Percentiles rank a stretch among this genome's conserved stretches.
These are phyloP conservation scores for Pueraria montana DNA, from an alignment of 306 rosid species.

Conservation along the genomic window DNA sequence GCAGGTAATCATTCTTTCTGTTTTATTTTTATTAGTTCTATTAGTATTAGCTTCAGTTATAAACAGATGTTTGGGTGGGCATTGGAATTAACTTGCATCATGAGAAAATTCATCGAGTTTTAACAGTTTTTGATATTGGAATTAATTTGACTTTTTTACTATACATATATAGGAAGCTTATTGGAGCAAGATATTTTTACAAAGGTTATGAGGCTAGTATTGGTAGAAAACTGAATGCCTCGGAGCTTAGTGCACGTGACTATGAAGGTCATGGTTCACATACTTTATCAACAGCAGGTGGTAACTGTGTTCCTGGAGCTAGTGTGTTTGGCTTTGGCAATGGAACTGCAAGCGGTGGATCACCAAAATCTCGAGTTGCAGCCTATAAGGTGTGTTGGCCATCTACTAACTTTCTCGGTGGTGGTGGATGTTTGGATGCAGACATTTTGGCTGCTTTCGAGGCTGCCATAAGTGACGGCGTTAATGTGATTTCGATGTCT, in stretches of 20 bases:
- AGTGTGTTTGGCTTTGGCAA: constrained; percentile 65
- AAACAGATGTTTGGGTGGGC: not conserved
- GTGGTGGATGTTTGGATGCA: constrained; percentile 65
- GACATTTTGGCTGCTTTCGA: constrained; percentile 84
- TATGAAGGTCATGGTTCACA: constrained; percentile 81
- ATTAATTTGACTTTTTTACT: not conserved
- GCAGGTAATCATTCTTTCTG: too few species aligned
- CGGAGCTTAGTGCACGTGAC: constrained; percentile 61
- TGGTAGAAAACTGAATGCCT: not conserved
- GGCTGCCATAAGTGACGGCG: constrained; percentile 78
- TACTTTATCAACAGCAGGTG: constrained; percentile 89
- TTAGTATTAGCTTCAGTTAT: not conserved
- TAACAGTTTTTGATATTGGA: not conserved
- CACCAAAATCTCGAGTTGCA: constrained; percentile 80
- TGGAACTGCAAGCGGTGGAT: constrained; percentile 89
- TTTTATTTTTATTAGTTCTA: too few species aligned
- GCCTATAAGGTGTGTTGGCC: constrained; percentile 91
- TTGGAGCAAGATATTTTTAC: constrained; percentile 85
- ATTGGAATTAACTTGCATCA: not conserved
- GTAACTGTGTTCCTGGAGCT: constrained; percentile 59
- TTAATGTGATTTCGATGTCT: constrained; percentile 70
- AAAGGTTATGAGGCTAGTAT: constrained; percentile 48
- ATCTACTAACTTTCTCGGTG: too few species aligned
- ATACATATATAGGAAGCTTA: constrained; percentile 64
- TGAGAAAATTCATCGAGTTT: not conserved